phyloP scores from a whole-genome alignment of 106 monocot genomes.

The Allium cepa region DNA sequence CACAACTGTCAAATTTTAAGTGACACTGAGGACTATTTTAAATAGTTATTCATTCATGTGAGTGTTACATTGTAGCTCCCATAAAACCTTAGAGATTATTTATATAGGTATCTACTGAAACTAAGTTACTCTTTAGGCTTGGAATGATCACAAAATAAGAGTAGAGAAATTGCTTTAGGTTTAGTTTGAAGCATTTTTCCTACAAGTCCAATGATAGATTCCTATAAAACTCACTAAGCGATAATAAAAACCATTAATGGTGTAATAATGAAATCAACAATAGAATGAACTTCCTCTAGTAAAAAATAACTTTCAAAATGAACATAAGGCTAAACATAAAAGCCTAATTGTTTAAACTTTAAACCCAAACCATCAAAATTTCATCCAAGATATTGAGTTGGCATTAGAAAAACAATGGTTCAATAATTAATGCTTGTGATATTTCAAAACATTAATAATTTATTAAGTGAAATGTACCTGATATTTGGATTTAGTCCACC shows the following conservation, averaged over 20 bases:
- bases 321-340: neutral
- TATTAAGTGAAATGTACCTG: too few relatives aligned
- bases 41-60: slow-evolving; percentile 22
- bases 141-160: neutral
- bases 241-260: neutral
- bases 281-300: neutral
- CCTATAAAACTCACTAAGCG: neutral
- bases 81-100: slow-evolving; percentile 44
- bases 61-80: slow-evolving; percentile 32
- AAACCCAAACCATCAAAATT: too few relatives aligned
- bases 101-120: neutral
- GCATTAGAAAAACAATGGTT: too few relatives aligned
- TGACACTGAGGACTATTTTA: slow-evolving; percentile 51
- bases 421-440: too few relatives aligned
- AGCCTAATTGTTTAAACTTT: neutral
- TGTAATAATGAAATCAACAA: neutral
- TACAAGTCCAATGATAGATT: neutral
- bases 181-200: slow-evolving; percentile 17
- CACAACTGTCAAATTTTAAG: slow-evolving; percentile 48
- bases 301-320: neutral
- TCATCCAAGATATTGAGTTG: too few relatives aligned
- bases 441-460: too few relatives aligned
- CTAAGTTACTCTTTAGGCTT: neutral
- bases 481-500: slow-evolving; percentile 22
- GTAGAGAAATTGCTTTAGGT: slow-evolving; percentile 20